phyloP scores from a whole-genome alignment of 106 monocot species.

The Acanthochlamys bracteata region DNA sequence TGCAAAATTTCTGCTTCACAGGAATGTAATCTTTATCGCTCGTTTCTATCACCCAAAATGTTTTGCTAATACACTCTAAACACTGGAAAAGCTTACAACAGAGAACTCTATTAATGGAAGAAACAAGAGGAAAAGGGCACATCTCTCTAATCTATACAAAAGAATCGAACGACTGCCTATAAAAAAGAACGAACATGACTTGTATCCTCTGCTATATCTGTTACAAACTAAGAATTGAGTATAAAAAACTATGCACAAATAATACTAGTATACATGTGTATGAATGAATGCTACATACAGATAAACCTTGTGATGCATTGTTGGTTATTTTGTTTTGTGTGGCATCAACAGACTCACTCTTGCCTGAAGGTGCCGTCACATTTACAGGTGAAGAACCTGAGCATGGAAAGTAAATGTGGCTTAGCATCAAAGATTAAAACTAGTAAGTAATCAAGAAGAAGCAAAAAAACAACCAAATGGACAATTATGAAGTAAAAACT shows the following conservation, averaged over 20 bases:
- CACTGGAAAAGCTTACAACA: not conserved
- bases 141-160: slow-evolving; percentile 11
- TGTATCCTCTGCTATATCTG: not conserved
- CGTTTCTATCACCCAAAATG: too few species aligned
- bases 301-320: slow-evolving; percentile 12
- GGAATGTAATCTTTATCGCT: not conserved
- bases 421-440: too few species aligned
- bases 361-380: slow-evolving; percentile 53
- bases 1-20: not conserved
- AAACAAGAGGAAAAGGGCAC: not conserved
- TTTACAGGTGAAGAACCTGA: slow-evolving; percentile 82
- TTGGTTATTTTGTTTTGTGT: slow-evolving; percentile 29
- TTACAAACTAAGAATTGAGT: slow-evolving; percentile 12
- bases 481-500: slow-evolving; percentile 15
- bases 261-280: too few species aligned
- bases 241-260: slow-evolving; percentile 24
- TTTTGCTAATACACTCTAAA: not conserved
- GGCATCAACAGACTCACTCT: slow-evolving; percentile 48
- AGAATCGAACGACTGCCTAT: slow-evolving; percentile 21
- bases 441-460: not conserved
- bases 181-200: not conserved
- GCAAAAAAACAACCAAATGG: not conserved
- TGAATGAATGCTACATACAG: slow-evolving; percentile 5
- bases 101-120: not conserved
- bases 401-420: not conserved